phyloP scores from a whole-genome alignment of 2,329 filamentous ascomycete species.

The Canariomyces notabilis region DNA sequence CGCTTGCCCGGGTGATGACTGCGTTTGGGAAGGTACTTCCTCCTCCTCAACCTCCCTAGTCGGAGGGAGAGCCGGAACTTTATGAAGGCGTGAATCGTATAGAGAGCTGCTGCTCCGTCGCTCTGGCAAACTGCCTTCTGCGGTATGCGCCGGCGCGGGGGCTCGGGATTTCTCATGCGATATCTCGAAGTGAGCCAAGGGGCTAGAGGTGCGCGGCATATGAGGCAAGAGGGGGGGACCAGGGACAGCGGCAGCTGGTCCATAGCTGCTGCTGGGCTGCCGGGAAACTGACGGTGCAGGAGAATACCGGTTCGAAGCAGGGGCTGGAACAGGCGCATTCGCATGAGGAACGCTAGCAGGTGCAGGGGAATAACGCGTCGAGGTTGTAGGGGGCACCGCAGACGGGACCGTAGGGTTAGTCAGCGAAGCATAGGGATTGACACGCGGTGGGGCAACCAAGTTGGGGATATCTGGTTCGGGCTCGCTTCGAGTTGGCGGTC shows the following conservation, averaged over 20 bases:
- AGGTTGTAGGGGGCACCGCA: slow-evolving; percentile 27
- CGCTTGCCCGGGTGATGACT: slow-evolving; percentile 8
- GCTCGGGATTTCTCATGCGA: slow-evolving; percentile 37
- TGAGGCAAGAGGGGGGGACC: slow-evolving; percentile 49
- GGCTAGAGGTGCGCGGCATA: slow-evolving; percentile 61
- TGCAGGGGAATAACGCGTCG: slow-evolving; percentile 58
- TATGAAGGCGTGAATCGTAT: slow-evolving; percentile 50
- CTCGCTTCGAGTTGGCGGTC: slow-evolving; percentile 24
- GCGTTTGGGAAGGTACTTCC: slow-evolving; percentile 31
- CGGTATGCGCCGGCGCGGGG: slow-evolving; percentile 29
- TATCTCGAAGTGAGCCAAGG: slow-evolving; percentile 59
- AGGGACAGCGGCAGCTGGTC: slow-evolving; percentile 31
- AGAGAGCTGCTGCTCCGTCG: slow-evolving; percentile 47
- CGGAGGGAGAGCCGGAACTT: slow-evolving; percentile 54
- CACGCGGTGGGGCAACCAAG: slow-evolving; percentile 50
- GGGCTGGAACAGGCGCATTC: slow-evolving; percentile 37
- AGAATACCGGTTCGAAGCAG: slow-evolving; percentile 50
- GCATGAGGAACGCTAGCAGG: slow-evolving; percentile 37
- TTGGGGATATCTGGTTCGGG: slow-evolving; percentile 28
- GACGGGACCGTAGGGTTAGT: slow-evolving; percentile 27
- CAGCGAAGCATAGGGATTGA: slow-evolving; percentile 50
- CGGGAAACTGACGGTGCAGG: slow-evolving; percentile 36
- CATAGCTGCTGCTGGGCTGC: slow-evolving; percentile 34
- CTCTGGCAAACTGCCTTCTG: slow-evolving; percentile 40
- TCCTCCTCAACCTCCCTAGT: slow-evolving; percentile 61